Base-by-base conservation (phyloP, 108 stramenopile species). In the Stephanodiscus triporus region DNA sequence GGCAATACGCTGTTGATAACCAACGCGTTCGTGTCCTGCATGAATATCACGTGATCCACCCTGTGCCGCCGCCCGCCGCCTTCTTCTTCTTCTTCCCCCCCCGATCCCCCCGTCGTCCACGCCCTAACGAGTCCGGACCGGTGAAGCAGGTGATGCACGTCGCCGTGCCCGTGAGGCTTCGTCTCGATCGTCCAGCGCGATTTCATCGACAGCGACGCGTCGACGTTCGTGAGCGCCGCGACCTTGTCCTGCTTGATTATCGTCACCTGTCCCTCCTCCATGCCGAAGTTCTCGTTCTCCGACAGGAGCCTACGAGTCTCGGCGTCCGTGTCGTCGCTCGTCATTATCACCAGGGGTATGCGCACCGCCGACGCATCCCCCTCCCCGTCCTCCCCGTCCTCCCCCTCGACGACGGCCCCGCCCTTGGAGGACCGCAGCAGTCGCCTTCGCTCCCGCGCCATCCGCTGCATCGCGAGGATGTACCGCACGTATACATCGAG, bases 21-120 rank as follows among this genome's bases (percentile, higher is more conserved):
- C 16, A 99, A 75, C n/a, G 97, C 97, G 77, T 99, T 99, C 53
- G 99, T 99, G 89, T 99, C 99, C 78, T 99, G 99, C 82, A 99
- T 88, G 84, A 99, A 99, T 65, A 99, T 82, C 9, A 98, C 87
- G 79, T 97, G 92, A 38, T 89, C 83, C 27, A 56, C 55, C 45
- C 84, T 87, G 16, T 87, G 81, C 95, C 98, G 98, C 42, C 88
- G 6, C 36, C 6, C 6, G 6, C 36, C 36, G 6, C 36, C 36
- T 4, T 36, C 36, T 4, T 36, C 36, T 4, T 36, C 36, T 4
- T 36, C 36, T 4, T 36, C 36, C n/a, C n/a, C n/a, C n/a, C n/a
- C n/a, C n/a, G n/a, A n/a, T n/a, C n/a, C n/a, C n/a, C n/a, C n/a
- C n/a, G 36, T 36, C 36, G 36, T 36, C 36, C 6, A 6, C 36